Percentiles rank a stretch among this genome's conserved stretches.
Conservation (phyloP, 768 basidiomycete genomes). For the Tulasnella sp. region DNA sequence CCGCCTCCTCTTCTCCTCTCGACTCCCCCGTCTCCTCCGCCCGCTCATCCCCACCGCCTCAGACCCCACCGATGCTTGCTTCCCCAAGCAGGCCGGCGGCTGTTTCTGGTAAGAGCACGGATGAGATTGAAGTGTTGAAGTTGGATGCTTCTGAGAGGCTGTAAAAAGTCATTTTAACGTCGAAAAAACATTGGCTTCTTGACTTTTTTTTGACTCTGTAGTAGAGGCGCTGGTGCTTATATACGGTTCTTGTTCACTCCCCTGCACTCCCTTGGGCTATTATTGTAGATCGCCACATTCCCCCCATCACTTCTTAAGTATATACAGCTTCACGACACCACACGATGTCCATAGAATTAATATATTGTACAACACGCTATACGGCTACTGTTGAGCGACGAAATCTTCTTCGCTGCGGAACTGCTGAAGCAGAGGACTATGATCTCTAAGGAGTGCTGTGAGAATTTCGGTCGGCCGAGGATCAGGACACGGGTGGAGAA, state of each 20-base stretch:
- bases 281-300: conserved; percentile 1
- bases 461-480: background rate
- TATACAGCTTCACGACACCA: conserved; percentile 13
- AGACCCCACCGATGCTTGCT: conserved; percentile 27
- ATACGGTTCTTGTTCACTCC: conserved; percentile 6
- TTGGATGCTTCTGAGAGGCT: conserved; percentile 20
- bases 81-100: conserved; percentile 7
- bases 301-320: background rate
- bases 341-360: conserved; percentile 13
- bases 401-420: background rate
- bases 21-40: conserved; percentile 33
- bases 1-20: conserved; percentile 22
- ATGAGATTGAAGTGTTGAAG: conserved; percentile 28
- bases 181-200: background rate
- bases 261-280: conserved; percentile 8
- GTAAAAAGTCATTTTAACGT: background rate
- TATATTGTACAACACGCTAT: conserved; percentile 11
- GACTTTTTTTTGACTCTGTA: background rate
- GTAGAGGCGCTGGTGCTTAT: background rate
- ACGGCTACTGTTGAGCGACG: background rate
- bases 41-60: conserved; percentile 26
- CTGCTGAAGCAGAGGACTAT: background rate
- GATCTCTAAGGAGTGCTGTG: background rate
- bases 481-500: background rate
- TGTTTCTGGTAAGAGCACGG: conserved; percentile 13